phyloP scores from a whole-genome alignment of 148 eudicot species.

The Rheum nobile region DNA sequence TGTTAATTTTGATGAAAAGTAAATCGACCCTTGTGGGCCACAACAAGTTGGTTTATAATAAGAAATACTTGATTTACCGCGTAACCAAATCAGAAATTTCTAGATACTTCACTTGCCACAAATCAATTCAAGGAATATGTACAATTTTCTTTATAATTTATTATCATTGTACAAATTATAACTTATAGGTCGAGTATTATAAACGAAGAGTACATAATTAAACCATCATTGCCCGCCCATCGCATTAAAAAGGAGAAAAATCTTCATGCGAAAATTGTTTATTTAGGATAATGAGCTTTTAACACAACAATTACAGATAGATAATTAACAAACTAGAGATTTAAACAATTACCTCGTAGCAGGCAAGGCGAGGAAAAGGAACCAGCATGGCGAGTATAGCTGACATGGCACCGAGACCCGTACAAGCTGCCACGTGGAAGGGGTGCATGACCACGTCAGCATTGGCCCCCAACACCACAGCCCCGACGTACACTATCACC shows the following conservation, averaged over 20 bases:
- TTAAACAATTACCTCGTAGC: slow-evolving; percentile 19
- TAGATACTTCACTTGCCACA: neutral
- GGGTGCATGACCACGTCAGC: slow-evolving; percentile 26
- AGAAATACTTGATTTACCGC: neutral
- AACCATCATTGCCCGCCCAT: neutral
- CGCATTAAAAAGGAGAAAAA: neutral
- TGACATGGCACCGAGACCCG: slow-evolving; percentile 39
- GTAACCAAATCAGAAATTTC: neutral
- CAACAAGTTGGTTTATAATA: neutral
- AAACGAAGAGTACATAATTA: too few species aligned
- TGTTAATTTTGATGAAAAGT: neutral
- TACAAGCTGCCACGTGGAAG: slow-evolving; percentile 34
- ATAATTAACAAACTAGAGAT: neutral
- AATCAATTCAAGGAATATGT: neutral
- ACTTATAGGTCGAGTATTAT: too few species aligned
- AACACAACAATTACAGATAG: too few species aligned
- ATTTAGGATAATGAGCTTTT: neutral
- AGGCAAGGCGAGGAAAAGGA: slow-evolving; percentile 40
- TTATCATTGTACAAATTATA: too few species aligned
- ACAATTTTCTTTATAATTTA: too few species aligned
- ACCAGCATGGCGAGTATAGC: slow-evolving; percentile 32
- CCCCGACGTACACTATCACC: slow-evolving; percentile 39
- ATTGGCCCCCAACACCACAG: slow-evolving; percentile 14
- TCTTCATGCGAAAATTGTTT: neutral
- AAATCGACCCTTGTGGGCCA: neutral